Conservation (phyloP, 2,329 filamentous ascomycete species). For the Huntiella abstrusa region DNA sequence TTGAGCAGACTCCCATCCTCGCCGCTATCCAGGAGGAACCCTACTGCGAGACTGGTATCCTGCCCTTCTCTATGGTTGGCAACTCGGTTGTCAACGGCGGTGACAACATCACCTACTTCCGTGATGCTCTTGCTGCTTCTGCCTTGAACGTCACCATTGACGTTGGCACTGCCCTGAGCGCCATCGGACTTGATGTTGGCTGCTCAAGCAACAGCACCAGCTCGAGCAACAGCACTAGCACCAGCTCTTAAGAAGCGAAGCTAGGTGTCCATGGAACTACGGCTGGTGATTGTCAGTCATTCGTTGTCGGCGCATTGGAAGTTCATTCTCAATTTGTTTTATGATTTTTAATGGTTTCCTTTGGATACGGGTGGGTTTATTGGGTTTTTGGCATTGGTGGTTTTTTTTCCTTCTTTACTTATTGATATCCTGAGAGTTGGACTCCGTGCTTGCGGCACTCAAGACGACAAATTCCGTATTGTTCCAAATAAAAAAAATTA, state of each 20-base stretch:
- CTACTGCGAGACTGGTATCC: constrained; percentile 33
- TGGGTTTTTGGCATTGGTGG: no score
- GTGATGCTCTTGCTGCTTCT: constrained; percentile 31
- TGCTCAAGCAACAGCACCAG: constrained; percentile 2
- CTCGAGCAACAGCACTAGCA: background rate
- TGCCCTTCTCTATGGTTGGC: constrained; percentile 37
- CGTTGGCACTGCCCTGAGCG: constrained; percentile 25
- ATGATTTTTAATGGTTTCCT: no score
- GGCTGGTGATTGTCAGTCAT: no score
- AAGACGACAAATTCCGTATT: no score
- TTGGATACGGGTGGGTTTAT: no score
- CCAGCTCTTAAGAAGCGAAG: background rate
- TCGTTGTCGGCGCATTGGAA: background rate
- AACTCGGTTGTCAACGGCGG: constrained; percentile 31
- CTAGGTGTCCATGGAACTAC: no score
- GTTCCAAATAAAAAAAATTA: no score
- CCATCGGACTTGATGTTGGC: constrained; percentile 16
- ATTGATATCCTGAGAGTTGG: background rate
- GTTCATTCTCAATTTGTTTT: no score
- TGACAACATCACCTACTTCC: constrained; percentile 35
- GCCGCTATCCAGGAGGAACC: constrained; percentile 21
- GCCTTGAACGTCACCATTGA: constrained; percentile 35
- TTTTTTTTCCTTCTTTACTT: background rate
- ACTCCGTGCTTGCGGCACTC: no score
- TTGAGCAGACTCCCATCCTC: constrained; percentile 32